Evolutionary conservation across 441 rosid species (phyloP), one percentile per base, ranked within the genome.

Genomic region (Pelargonium myrrhifolium): DNA sequence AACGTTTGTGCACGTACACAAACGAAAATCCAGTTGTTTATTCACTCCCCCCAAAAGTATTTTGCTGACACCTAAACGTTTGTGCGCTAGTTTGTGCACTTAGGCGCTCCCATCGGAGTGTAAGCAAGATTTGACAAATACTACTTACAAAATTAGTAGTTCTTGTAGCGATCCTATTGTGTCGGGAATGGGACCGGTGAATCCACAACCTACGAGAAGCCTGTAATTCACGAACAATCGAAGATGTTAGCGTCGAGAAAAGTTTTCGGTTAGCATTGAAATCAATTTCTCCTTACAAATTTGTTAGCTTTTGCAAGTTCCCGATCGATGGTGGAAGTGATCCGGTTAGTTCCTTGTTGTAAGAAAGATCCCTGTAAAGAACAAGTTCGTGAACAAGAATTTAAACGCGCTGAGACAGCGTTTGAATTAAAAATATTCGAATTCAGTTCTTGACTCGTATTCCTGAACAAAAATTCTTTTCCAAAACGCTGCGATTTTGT

Each of bases 341-440:
- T 77, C 98, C 98, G 2, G 24, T 53, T 53, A 95, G 75, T 24
- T 65, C 80, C 62, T 72, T 51, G 83, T 90, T 95, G 77, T 68
- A 79, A 1, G 98, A 89, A 64, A 95, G 80, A 81, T 88, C 99
- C 87, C 99, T 92, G 63, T 3, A 80, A 9, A 8, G 28, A 62
- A 24, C 61, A 71, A 24, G 7, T 35, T 55, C 4, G 47, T 26
- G 8, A 70, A 65, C 64, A 77, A 68, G 72, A 43, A 47, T 6
- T 20, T n/a, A n/a, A n/a, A 22, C 26, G 2, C 26, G 2, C 26
- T 22, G 26, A 22, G 26, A 2, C 2, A 22, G 39, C 26, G 26
- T 22, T 22, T 22, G 26, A 2, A 22, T 22, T 22, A 22, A 22
- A 22, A 22, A 22, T 22, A 22, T 22, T 22, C 8, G 22, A 58